A percentile compares a stretch with the other conserved stretches of the same genome.
These are phyloP conservation scores for Carex scoparia DNA, from an alignment of 176 grass and related monocot species.

Conservation along the genomic window DNA sequence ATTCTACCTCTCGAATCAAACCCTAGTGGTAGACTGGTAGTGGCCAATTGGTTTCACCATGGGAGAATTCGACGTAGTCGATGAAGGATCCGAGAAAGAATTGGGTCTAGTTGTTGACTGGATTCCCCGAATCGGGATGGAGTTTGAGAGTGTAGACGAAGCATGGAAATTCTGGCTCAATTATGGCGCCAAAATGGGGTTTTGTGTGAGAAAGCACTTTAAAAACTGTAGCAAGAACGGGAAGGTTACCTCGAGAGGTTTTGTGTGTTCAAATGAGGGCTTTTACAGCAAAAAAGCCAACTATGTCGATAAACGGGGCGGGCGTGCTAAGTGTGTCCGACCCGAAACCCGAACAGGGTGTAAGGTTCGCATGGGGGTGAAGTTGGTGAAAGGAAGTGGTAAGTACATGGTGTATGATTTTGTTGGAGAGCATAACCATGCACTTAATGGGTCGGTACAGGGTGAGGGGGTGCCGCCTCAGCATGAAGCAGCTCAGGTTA, in stretches of 20 bases:
- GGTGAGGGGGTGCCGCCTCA: neutral
- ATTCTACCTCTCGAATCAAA: constrained; percentile 3
- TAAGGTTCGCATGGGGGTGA: constrained; percentile 26
- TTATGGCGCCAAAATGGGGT: constrained; percentile 24
- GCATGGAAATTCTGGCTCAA: constrained; percentile 30
- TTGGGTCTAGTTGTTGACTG: neutral
- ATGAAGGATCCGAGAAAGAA: constrained; percentile 10
- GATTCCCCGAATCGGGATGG: constrained; percentile 27
- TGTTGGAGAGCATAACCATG: constrained; percentile 27
- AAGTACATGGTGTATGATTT: constrained; percentile 30
- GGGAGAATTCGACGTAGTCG: constrained; percentile 9
- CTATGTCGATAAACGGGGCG: neutral
- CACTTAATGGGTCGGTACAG: constrained; percentile 3
- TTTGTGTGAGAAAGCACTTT: constrained; percentile 28
- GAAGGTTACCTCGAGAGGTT: constrained; percentile 21
- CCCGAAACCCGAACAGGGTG: constrained; percentile 25
- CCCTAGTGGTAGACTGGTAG: neutral
- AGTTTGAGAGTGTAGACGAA: constrained; percentile 21
- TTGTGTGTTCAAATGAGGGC: constrained; percentile 28
- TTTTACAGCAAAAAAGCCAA: constrained; percentile 7
- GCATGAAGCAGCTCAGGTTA: constrained; percentile 1
- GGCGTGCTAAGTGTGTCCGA: constrained; percentile 4
- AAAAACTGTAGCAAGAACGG: constrained; percentile 26
- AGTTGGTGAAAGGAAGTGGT: constrained; percentile 9
- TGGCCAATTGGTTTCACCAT: neutral